phyloP scores from a whole-genome alignment of 2,329 filamentous ascomycete species.

The Onygenales sp. region DNA sequence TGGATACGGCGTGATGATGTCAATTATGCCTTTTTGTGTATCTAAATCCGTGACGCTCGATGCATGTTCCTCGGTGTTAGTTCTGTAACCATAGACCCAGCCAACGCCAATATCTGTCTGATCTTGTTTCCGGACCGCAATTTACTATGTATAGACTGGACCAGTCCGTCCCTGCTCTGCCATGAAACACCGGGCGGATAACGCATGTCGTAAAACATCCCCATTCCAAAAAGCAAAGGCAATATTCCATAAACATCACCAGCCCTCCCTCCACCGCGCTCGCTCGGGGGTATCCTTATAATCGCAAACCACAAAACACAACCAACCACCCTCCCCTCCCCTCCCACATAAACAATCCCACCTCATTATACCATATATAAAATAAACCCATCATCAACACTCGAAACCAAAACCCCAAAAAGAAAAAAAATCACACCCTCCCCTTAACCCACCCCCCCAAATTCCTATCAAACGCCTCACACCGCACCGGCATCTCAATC shows the following conservation, averaged over 20 bases:
- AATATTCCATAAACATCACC: too few relatives aligned
- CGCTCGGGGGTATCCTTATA: too few relatives aligned
- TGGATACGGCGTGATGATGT: constrained; percentile 68
- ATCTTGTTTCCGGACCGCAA: background rate
- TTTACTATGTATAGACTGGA: background rate
- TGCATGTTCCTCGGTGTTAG: background rate
- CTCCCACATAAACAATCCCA: too few relatives aligned
- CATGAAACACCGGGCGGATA: too few relatives aligned
- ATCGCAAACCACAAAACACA: too few relatives aligned
- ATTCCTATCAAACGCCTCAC: constrained; percentile 89
- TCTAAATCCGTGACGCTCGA: constrained; percentile 1
- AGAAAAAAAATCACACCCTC: constrained; percentile 34
- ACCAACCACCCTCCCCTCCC: too few relatives aligned
- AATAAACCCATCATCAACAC: too few relatives aligned
- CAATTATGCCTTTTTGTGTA: constrained; percentile 2
- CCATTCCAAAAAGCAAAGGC: too few relatives aligned
- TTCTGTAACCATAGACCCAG: constrained; percentile 2
- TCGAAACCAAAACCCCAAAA: background rate
- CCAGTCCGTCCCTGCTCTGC: too few relatives aligned
- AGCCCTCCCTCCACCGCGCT: too few relatives aligned
- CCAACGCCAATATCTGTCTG: constrained; percentile 1
- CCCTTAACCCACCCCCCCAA: constrained; percentile 67
- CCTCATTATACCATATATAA: too few relatives aligned
- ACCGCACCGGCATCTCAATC: constrained; percentile 91
- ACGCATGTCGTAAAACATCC: too few relatives aligned